Conservation (phyloP, 805 yeast species). For the Candida krabiensis region DNA sequence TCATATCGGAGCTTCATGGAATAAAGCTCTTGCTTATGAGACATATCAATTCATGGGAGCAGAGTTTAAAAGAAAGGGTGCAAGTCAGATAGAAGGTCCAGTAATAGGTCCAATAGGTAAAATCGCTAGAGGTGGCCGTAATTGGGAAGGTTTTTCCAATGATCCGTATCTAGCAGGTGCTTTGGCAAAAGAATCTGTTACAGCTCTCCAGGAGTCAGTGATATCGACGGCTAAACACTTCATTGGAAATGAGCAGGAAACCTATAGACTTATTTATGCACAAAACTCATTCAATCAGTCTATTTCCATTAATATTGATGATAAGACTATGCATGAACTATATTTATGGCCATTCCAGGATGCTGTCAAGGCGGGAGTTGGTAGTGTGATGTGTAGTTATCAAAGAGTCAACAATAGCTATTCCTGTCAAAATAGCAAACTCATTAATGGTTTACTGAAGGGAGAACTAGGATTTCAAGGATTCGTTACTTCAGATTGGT, state of each 20-base stretch:
- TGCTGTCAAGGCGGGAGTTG: constrained; percentile 58
- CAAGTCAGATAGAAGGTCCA: constrained; percentile 57
- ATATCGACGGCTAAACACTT: constrained; percentile 57
- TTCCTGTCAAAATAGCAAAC: constrained; percentile 59
- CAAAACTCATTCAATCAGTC: constrained; percentile 51
- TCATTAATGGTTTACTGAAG: constrained; percentile 54
- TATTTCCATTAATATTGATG: constrained; percentile 50
- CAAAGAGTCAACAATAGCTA: constrained; percentile 56
- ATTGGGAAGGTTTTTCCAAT: constrained; percentile 64
- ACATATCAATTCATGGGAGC: constrained; percentile 59
- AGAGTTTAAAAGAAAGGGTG: constrained; percentile 55
- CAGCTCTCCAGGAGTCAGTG: constrained; percentile 61
- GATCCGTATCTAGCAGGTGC: constrained; percentile 63
- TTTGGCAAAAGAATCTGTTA: constrained; percentile 50
- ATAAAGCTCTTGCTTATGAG: constrained; percentile 47
- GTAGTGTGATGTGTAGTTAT: constrained; percentile 62
- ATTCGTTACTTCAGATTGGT: constrained; percentile 67
- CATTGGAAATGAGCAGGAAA: constrained; percentile 64
- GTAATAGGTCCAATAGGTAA: constrained; percentile 60
- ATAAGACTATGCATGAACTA: constrained; percentile 59
- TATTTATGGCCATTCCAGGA: constrained; percentile 70
- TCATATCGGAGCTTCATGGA: constrained; percentile 59
- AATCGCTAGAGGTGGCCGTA: constrained; percentile 63
- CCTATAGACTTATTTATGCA: constrained; percentile 47
- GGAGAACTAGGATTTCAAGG: constrained; percentile 68